Conservation (phyloP, 2,329 filamentous ascomycete species). For the Hymenoscyphus albidus region DNA sequence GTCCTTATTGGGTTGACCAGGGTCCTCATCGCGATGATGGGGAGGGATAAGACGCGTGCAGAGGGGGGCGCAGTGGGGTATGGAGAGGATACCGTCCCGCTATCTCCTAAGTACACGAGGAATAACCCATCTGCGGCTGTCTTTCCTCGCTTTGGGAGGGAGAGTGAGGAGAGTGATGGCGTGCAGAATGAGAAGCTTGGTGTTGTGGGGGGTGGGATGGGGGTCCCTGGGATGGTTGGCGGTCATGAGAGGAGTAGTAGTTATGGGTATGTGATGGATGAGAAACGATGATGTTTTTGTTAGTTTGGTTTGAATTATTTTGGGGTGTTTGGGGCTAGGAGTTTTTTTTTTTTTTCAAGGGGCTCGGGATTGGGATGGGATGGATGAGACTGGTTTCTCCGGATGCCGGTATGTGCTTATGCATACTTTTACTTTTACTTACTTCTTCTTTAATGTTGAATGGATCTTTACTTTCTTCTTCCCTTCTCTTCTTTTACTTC, state of each 20-base stretch:
- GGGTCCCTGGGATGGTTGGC: slow-evolving; percentile 22
- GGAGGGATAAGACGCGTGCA: slow-evolving; percentile 55
- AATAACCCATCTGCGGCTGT: not conserved
- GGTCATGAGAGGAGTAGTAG: slow-evolving; percentile 26
- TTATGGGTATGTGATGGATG: slow-evolving; percentile 26
- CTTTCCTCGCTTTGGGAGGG: not conserved
- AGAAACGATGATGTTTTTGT: slow-evolving; percentile 9
- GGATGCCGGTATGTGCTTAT: no score
- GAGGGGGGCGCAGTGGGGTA: slow-evolving; percentile 49
- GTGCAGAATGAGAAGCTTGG: slow-evolving; percentile 13
- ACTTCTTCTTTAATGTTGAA: no score
- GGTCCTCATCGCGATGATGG: slow-evolving; percentile 57
- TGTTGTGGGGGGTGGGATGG: slow-evolving; percentile 19
- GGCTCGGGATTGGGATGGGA: not conserved
- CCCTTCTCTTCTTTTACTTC: no score
- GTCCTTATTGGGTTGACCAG: slow-evolving; percentile 70
- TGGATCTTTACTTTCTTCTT: no score
- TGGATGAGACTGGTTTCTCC: not conserved
- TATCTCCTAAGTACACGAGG: slow-evolving; percentile 12
- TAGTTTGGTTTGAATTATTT: not conserved
- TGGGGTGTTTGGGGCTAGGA: no score
- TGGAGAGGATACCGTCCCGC: slow-evolving; percentile 23
- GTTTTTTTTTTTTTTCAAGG: not conserved
- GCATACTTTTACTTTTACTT: no score
- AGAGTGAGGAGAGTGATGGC: not conserved